Evolutionary conservation across 805 yeast species (phyloP).

Genomic region (Yarrowia keelungensis): DNA sequence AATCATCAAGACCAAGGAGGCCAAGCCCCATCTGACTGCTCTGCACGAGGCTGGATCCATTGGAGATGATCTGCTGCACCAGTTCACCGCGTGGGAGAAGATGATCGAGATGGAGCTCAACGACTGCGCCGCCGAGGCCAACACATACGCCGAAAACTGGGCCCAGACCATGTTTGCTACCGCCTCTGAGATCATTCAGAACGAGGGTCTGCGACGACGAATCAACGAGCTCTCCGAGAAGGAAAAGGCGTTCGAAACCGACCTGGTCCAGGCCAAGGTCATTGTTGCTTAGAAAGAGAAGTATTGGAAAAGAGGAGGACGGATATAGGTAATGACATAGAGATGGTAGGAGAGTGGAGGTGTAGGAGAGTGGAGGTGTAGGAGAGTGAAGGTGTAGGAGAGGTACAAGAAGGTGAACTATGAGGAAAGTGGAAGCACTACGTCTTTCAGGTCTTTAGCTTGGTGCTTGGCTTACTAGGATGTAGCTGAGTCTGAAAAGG

Average conservation of each 20-base stretch:
- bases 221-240: constrained; percentile 48
- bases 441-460: too few relatives aligned
- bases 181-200: constrained; percentile 89
- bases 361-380: neutral
- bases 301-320: neutral
- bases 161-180: constrained; percentile 73
- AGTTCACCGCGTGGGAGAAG: constrained; percentile 77
- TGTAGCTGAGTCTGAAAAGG: too few relatives aligned
- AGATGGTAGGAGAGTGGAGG: neutral
- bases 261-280: constrained; percentile 37
- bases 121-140: constrained; percentile 78
- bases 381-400: neutral
- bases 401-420: too few relatives aligned
- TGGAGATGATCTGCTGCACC: constrained; percentile 86
- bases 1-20: constrained; percentile 80
- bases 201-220: constrained; percentile 88
- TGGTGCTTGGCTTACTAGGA: too few relatives aligned
- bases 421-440: too few relatives aligned
- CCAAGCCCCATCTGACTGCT: constrained; percentile 68
- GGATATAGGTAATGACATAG: neutral
- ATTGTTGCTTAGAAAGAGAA: constrained; percentile 22
- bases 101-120: constrained; percentile 81
- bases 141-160: constrained; percentile 78
- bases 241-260: constrained; percentile 40
- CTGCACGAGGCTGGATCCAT: constrained; percentile 87